Base-by-base conservation (phyloP, 202 grass and related monocot species). In the Dendrocalamus latiflorus region DNA sequence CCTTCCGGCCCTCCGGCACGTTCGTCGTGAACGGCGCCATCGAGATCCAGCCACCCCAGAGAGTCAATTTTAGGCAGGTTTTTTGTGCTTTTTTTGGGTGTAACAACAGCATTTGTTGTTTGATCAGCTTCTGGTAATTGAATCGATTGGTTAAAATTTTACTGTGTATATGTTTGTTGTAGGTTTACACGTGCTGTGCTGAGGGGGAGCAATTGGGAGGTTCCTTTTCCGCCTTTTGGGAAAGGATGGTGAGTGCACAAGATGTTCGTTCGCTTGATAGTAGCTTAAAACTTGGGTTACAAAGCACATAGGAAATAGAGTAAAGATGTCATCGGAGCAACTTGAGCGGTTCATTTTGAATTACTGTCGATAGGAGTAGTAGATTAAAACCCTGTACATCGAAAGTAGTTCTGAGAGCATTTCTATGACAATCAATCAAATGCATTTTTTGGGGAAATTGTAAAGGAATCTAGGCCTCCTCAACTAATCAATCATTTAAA, bases 161-260 rank as follows among this genome's bases (percentile, higher is more conserved):
- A 5, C 17, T 39, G 18, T 79, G n/a, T 36, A 41, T 75, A 24
- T n/a, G n/a, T n/a, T n/a, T n/a, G n/a, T n/a, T n/a, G n/a, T n/a
- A n/a, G n/a, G n/a, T n/a, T n/a, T n/a, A 95, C 93, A 14, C 81
- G 96, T 21, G 93, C 96, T 16, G 69, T 71, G 78, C 81, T 99
- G 61, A 90, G 84, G 65, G 91, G 96, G 18, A 85, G 62, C 81
- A 87, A 82, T 36, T 95, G 96, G 93, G 85, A 91, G 70, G 84
- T 95, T 74, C 96, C 96, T 37, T 91, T 95, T 57, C 96, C 93
- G 1, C 96, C 96, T 1, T 95, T 99, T 81, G 93, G 96, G 21
- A 89, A 99, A 80, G 96, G 96, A 92, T 95, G 93, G 96, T 99
- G 85, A 87, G 89, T 81, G 51, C n/a, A n/a, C 44, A 61, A 56